Conservation (phyloP, 1,284 basidiomycete genomes). For the Sanghuangporus sanghuang region DNA sequence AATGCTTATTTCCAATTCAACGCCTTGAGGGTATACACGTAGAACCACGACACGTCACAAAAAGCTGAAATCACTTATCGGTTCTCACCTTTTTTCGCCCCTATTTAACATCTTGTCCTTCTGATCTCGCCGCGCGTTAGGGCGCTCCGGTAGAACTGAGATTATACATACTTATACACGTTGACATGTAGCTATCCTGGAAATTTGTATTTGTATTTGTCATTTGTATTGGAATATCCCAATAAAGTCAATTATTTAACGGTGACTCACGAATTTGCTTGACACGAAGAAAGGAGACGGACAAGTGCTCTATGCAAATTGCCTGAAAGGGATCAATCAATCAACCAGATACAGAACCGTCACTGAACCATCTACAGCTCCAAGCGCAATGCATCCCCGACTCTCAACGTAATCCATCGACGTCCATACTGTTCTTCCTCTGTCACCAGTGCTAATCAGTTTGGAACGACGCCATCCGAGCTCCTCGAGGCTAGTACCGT, state of each 20-base stretch:
- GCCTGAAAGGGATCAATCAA: neutral
- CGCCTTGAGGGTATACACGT: slow-evolving; percentile 14
- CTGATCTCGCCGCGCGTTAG: neutral
- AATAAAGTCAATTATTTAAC: too few species aligned
- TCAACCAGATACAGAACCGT: slow-evolving; percentile 9
- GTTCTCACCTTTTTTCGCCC: neutral
- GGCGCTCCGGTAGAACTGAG: too few species aligned
- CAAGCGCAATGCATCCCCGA: slow-evolving; percentile 11
- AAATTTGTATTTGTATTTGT: too few species aligned
- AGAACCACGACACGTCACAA: neutral
- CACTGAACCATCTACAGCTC: slow-evolving; percentile 8
- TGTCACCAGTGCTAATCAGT: neutral
- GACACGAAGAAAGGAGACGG: neutral
- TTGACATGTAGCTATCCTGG: too few species aligned
- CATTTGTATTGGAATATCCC: too few species aligned
- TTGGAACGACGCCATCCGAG: neutral
- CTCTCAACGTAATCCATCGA: slow-evolving; percentile 13
- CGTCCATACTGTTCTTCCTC: slow-evolving; percentile 3
- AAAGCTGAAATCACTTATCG: neutral
- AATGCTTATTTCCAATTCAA: slow-evolving; percentile 15
- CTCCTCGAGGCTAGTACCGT: neutral
- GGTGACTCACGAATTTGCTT: neutral
- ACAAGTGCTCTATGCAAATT: neutral
- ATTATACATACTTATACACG: too few species aligned
- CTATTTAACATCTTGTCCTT: neutral